Percentiles rank a stretch among this genome's conserved stretches.
phyloP scores from a whole-genome alignment of 78 protist species.

The Protostelium mycophagum region DNA sequence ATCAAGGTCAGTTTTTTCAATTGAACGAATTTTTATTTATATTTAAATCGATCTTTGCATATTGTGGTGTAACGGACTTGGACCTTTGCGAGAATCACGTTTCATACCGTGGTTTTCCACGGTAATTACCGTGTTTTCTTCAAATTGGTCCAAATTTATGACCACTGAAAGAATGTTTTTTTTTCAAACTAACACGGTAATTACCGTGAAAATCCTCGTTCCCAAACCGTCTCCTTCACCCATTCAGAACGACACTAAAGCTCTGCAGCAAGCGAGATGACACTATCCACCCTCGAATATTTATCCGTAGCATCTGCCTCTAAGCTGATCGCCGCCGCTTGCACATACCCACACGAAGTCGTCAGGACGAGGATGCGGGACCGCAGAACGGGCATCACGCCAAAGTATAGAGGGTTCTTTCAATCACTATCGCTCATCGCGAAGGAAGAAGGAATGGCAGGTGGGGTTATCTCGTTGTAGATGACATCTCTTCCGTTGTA shows the following conservation, averaged over 20 bases:
- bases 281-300: conserved; percentile 43
- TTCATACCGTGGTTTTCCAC: too few species aligned
- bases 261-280: neutral
- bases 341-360: conserved; percentile 76
- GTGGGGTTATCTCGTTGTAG: neutral
- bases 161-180: neutral
- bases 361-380: conserved; percentile 65
- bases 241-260: neutral
- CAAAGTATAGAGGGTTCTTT: conserved; percentile 32
- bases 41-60: neutral
- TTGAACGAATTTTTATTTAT: too few species aligned
- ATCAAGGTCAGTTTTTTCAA: neutral
- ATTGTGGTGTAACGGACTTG: neutral
- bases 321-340: conserved; percentile 50
- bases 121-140: too few species aligned
- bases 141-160: too few species aligned
- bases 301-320: conserved; percentile 35
- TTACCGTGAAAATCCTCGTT: neutral
- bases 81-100: neutral
- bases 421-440: conserved; percentile 15
- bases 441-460: conserved; percentile 52
- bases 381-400: neutral
- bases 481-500: neutral
- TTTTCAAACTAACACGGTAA: neutral
- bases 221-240: neutral